Conservation (phyloP, 179 eudicot genomes). For the Patellifolia procumbens region DNA sequence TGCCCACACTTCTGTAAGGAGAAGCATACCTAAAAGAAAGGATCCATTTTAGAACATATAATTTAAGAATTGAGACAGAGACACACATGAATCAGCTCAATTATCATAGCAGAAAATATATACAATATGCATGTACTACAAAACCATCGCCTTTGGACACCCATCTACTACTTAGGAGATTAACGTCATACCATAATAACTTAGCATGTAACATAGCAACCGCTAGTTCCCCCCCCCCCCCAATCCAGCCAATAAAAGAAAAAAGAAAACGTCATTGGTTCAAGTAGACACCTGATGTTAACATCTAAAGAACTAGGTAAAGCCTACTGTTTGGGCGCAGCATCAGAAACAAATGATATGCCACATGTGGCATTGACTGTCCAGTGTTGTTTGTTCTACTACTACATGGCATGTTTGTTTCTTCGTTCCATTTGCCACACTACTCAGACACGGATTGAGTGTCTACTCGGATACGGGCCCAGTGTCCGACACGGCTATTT, state of each 20-base stretch:
- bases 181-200: background rate
- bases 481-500: too few species aligned
- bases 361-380: background rate
- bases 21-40: constrained; percentile 63
- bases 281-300: background rate
- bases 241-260: background rate
- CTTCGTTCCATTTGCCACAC: background rate
- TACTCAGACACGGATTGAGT: too few species aligned
- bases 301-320: background rate
- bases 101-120: background rate
- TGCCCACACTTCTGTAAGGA: constrained; percentile 70
- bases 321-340: background rate
- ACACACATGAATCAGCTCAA: background rate
- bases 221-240: background rate
- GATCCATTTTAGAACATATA: background rate
- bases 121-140: background rate
- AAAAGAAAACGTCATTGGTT: background rate
- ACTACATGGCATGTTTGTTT: background rate
- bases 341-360: background rate
- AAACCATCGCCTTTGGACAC: background rate
- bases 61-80: background rate
- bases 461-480: too few species aligned
- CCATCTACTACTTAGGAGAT: background rate
- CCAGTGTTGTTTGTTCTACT: background rate
- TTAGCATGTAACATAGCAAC: background rate